Conservation (phyloP, 202 grass and related monocot genomes). For the Setaria viridis region DNA sequence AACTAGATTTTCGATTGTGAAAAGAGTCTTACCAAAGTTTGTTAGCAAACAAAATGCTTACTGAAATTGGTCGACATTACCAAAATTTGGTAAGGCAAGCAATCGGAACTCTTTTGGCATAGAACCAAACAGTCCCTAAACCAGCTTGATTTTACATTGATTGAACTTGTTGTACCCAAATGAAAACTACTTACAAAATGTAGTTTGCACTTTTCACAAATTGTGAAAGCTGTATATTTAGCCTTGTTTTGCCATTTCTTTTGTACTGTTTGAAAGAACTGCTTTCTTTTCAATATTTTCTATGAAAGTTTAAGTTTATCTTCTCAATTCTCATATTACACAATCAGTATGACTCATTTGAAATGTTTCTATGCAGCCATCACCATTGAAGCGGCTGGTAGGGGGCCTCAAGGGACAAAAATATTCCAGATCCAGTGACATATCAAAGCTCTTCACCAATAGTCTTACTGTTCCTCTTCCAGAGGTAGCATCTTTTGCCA, state of each 20-base stretch:
- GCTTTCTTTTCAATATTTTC: slow-evolving; percentile 16
- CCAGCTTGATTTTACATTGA: slow-evolving; percentile 5
- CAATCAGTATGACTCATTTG: slow-evolving; percentile 2
- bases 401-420: slow-evolving; percentile 66
- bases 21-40: background rate
- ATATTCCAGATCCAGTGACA: slow-evolving; percentile 61
- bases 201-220: slow-evolving; percentile 11
- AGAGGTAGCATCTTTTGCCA: slow-evolving; percentile 53
- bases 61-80: background rate
- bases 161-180: slow-evolving; percentile 17
- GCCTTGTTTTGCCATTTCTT: slow-evolving; percentile 17
- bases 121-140: background rate
- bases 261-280: background rate
- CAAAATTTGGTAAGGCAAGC: background rate
- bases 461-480: slow-evolving; percentile 75
- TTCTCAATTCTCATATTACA: slow-evolving; percentile 45
- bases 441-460: slow-evolving; percentile 86
- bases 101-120: background rate
- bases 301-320: slow-evolving; percentile 23
- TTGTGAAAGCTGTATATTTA: slow-evolving; percentile 8
- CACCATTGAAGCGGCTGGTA: slow-evolving; percentile 77
- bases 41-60: background rate
- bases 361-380: slow-evolving; percentile 67
- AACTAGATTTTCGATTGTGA: background rate
- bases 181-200: slow-evolving; percentile 15